Evolutionary conservation across 768 basidiomycete species (phyloP).

Genomic region (Leucocoprinus birnbaumii): DNA sequence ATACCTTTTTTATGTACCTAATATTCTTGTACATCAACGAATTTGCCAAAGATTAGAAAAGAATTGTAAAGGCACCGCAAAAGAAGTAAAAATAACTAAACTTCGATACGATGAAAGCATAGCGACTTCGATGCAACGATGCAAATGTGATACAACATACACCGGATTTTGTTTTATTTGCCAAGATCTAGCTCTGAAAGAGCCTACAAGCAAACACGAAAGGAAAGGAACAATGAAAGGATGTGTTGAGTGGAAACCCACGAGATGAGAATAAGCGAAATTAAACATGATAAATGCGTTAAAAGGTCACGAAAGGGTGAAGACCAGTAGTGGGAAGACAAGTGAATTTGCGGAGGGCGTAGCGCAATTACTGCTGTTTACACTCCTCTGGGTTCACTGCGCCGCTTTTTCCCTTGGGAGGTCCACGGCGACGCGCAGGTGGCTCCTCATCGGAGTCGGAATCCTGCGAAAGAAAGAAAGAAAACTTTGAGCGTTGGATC

Average conservation of each 20-base stretch:
- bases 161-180: neutral
- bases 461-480: constrained; percentile 48
- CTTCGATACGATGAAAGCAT: neutral
- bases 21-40: neutral
- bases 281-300: constrained; percentile 4
- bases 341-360: neutral
- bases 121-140: neutral
- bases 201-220: neutral
- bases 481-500: neutral
- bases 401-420: constrained; percentile 52
- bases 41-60: neutral
- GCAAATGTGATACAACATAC: neutral
- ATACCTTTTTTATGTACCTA: neutral
- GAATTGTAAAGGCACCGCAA: too few relatives aligned
- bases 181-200: neutral
- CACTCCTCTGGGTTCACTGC: constrained; percentile 82
- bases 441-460: constrained; percentile 63
- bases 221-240: neutral
- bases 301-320: neutral
- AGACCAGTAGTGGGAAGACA: neutral
- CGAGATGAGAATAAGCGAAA: neutral
- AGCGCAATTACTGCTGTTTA: constrained; percentile 71
- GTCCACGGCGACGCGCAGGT: constrained; percentile 54
- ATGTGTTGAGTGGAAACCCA: neutral
- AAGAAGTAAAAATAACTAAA: neutral